Percentiles rank a stretch among this genome's conserved stretches.
phyloP scores from a whole-genome alignment of 495 filamentous ascomycete species.

The Xylaria grammica region DNA sequence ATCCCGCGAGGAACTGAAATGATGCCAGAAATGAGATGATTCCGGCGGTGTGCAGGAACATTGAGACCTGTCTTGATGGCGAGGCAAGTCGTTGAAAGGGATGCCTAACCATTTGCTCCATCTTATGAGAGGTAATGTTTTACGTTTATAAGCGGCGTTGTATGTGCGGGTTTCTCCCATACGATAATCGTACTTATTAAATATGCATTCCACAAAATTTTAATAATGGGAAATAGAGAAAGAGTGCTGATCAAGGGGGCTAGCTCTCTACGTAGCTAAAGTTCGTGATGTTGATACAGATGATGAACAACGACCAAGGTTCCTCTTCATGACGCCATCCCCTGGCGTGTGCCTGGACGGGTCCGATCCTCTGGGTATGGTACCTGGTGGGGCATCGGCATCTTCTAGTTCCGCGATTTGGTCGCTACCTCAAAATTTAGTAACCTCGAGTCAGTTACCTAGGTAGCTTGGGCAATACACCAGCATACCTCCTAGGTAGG shows the following conservation, averaged over 20 bases:
- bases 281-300: no score
- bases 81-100: slow-evolving; percentile 74
- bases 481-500: no score
- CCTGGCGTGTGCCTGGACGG: not conserved
- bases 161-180: not conserved
- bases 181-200: not conserved
- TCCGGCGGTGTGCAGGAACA: slow-evolving; percentile 71
- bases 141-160: not conserved
- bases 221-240: not conserved
- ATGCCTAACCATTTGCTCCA: slow-evolving; percentile 51
- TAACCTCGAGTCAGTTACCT: not conserved
- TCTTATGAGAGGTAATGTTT: not conserved
- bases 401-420: slow-evolving; percentile 6
- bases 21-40: slow-evolving; percentile 70
- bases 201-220: not conserved
- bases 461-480: no score
- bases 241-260: not conserved
- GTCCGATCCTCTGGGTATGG: not conserved
- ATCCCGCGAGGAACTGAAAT: slow-evolving; percentile 61
- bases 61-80: slow-evolving; percentile 72
- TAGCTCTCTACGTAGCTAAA: not conserved
- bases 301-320: no score
- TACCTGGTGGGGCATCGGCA: not conserved
- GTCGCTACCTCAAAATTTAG: not conserved
- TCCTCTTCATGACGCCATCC: slow-evolving; percentile 18